These are phyloP conservation scores for Physaria fendleri DNA, from an alignment of 345 rosid genomes.

Conservation along the genomic window DNA sequence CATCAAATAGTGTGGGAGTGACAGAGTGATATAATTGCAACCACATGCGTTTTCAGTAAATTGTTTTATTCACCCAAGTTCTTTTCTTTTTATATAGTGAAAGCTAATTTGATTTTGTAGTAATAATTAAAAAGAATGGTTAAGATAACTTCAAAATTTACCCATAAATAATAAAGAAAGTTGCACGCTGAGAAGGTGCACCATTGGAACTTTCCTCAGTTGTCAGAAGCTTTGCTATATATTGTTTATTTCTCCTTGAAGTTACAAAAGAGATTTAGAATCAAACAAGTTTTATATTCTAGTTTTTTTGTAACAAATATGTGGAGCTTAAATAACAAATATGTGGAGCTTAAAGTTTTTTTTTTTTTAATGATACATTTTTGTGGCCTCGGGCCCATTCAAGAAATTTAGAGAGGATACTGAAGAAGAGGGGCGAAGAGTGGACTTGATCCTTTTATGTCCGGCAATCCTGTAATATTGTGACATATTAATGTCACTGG, in stretches of 20 bases:
- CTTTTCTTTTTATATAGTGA: slow-evolving; percentile 15
- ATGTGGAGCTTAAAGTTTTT: no score
- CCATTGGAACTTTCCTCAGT: slow-evolving; percentile 31
- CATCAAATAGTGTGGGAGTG: slow-evolving; percentile 32
- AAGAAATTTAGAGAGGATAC: no score
- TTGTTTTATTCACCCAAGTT: slow-evolving; percentile 24
- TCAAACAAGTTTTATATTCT: not conserved
- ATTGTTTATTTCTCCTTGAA: slow-evolving; percentile 14
- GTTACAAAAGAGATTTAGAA: slow-evolving; percentile 10
- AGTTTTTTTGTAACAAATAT: not conserved
- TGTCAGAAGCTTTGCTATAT: slow-evolving; percentile 27
- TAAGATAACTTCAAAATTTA: slow-evolving; percentile 15
- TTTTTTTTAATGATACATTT: no score
- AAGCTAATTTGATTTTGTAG: slow-evolving; percentile 4
- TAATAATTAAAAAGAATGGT: not conserved
- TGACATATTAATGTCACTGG: no score
- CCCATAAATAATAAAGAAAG: slow-evolving; percentile 9
- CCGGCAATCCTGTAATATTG: no score
- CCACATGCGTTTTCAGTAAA: slow-evolving; percentile 25
- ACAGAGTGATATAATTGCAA: slow-evolving; percentile 32
- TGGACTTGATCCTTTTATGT: no score
- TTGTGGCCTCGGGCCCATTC: no score
- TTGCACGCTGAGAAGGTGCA: slow-evolving; percentile 16
- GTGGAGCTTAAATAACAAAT: not conserved
- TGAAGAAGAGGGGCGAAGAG: no score